phyloP scores from a whole-genome alignment of 768 basidiomycete species.

The Neoboletus subvelutipes region DNA sequence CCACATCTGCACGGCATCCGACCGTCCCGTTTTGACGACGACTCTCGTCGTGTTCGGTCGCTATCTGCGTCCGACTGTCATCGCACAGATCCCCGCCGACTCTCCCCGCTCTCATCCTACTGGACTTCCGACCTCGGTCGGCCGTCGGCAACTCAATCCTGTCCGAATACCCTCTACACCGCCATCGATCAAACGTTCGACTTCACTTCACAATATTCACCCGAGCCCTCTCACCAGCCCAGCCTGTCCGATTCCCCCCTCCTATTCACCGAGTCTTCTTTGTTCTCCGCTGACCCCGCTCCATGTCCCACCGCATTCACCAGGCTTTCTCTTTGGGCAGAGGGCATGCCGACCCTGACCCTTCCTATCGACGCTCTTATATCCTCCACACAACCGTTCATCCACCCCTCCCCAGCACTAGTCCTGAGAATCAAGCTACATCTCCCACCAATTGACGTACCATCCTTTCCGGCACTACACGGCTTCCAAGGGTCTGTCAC shows the following conservation, averaged over 20 bases:
- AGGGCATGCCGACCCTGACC: conserved; percentile 64
- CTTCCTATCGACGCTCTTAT: conserved; percentile 58
- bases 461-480: conserved; percentile 54
- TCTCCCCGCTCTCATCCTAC: conserved; percentile 32
- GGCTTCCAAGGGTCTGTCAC: conserved; percentile 62
- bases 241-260: conserved; percentile 32
- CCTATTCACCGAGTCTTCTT: conserved; percentile 24
- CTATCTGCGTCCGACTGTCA: conserved; percentile 29
- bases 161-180: conserved; percentile 27
- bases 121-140: conserved; percentile 29
- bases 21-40: conserved; percentile 26
- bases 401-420: conserved; percentile 41
- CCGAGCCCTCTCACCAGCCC: conserved; percentile 24
- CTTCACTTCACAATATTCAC: conserved; percentile 22
- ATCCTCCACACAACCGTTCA: conserved; percentile 38
- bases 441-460: conserved; percentile 54
- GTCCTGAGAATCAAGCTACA: conserved; percentile 56
- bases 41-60: conserved; percentile 31
- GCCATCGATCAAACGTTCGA: conserved; percentile 21
- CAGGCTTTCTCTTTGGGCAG: conserved; percentile 54
- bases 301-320: conserved; percentile 37
- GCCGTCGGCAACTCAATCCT: conserved; percentile 26
- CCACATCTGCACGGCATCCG: conserved; percentile 23
- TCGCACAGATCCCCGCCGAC: conserved; percentile 32
- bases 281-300: conserved; percentile 32